Evolutionary conservation across 108 stramenopile species (phyloP).

Genomic region (Discostella stelligeroides): DNA sequence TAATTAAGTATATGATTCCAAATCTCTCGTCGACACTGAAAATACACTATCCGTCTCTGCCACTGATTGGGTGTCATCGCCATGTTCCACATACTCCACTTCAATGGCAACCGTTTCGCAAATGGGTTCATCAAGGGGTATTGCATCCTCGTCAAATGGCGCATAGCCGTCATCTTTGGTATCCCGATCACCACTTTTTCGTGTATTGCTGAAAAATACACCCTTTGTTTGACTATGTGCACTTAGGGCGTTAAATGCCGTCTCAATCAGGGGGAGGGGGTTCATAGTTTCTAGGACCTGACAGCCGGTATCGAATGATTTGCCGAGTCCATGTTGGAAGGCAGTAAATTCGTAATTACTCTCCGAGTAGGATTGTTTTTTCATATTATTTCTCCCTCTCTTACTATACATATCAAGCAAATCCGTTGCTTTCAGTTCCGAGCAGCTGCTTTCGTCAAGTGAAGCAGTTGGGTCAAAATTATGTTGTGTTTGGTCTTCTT

Average conservation of each 20-base stretch:
- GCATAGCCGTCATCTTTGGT: neutral
- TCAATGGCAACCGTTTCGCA: constrained; percentile 47
- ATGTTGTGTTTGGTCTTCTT: neutral
- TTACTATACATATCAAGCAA: neutral
- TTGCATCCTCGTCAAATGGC: neutral
- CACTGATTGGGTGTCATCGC: neutral
- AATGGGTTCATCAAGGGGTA: constrained; percentile 7
- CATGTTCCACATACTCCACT: constrained; percentile 40
- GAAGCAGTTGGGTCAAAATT: neutral
- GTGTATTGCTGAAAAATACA: neutral
- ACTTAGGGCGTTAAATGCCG: constrained; percentile 29
- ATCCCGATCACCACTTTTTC: neutral
- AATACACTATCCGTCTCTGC: constrained; percentile 2
- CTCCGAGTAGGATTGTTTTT: constrained; percentile 1
- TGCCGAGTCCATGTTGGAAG: constrained; percentile 20
- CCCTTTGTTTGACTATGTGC: neutral
- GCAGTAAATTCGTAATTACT: constrained; percentile 19
- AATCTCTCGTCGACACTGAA: neutral
- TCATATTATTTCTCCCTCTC: neutral
- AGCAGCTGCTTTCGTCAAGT: constrained; percentile 3
- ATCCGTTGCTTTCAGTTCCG: constrained; percentile 5
- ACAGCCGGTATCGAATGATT: constrained; percentile 31
- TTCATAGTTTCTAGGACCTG: constrained; percentile 15
- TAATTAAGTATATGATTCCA: no score
- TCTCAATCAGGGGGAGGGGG: constrained; percentile 12